A percentile compares a stretch with the other conserved stretches of the same genome.
phyloP scores from a whole-genome alignment of 306 rosid genomes.

The apple (Malus domestica) region ASM211411v1 NC_041789.1:11828001-11828500 shows the following conservation, averaged over 20 bases:
- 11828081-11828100: conserved; percentile 15
- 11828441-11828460: too few species aligned
- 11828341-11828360: conserved; percentile 34
- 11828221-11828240: conserved; percentile 41
- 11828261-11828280: conserved; percentile 31
- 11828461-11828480: too few species aligned
- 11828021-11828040: conserved; percentile 33
- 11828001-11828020: conserved; percentile 26
- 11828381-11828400: too few species aligned
- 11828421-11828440: too few species aligned
- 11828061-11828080: conserved; percentile 18
- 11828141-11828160: conserved; percentile 4
- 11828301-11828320: conserved; percentile 43
- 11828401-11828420: too few species aligned
- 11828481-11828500: too few species aligned
- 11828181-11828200: conserved; percentile 17
- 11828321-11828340: conserved; percentile 46
- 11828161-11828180: conserved; percentile 8
- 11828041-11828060: conserved; percentile 8
- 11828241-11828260: conserved; percentile 15
- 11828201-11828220: conserved; percentile 36
- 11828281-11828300: conserved; percentile 45
- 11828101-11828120: conserved; percentile 20
- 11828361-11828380: conserved; percentile 21
- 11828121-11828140: neutral